Evolutionary conservation across 208 protist genomes (phyloP), one percentile per base, ranked within the genome.

Genomic region (Angomonas ambiguus): DNA sequence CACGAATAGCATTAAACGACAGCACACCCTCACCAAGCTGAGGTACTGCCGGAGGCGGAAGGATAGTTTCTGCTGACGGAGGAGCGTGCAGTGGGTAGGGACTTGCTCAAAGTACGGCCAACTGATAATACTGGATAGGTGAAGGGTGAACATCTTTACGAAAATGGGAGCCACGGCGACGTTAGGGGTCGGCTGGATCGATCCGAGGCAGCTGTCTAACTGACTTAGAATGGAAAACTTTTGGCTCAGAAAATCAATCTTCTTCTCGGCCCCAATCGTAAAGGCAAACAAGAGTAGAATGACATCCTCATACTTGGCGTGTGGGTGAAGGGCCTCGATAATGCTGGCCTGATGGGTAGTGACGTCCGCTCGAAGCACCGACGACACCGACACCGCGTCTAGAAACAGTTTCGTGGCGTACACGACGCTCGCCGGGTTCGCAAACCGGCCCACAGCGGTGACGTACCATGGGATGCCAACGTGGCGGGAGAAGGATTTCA

Each of bases 341-440:
- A 94, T 61, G 24, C 78, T 72, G 0, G 79, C 51, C 38, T 88
- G 81, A 64, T 92, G 64, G 31, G 74, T 53, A 55, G 71, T 68
- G 16, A 84, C 77, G 35, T 90, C 77, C 42, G 82, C 73, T 2
- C 76, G 68, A 30, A 94, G 67, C 30, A 64, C 45, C 4, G 76
- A 57, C 45, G 85, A 89, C 51, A 69, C 67, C 30, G 74, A 63
- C n/a, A 85, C 67, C 0, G 88, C 80, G 27, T 85, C 78, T 57
- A 92, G 83, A 49, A 92, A 88, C 53, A 94, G 66, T 34, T 74
- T 72, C 2, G 82, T 89, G 10, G 85, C 85, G 57, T 87, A 92
- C 6, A 94, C 72, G 2, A 92, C 88, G 53, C 76, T 79, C 2
- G 76, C 67, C 2, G 77, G 79, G 67, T 91, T 77, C 8, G 85